Base-by-base conservation (phyloP, 441 rosid genomes). In the Pelargonium cotyledonis region DNA sequence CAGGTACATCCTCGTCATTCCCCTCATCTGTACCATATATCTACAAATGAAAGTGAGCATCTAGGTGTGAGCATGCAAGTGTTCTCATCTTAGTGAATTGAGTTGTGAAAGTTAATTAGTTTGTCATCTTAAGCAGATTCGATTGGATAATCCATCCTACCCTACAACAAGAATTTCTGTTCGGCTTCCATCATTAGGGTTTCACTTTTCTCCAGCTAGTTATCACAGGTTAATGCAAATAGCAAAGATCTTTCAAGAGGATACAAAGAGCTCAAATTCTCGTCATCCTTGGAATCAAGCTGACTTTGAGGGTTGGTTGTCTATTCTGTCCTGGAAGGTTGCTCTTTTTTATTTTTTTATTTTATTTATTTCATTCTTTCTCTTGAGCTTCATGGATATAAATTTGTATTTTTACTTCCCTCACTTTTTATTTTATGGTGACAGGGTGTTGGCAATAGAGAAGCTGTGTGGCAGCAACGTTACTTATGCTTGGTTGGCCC, bases 171-270 rank as follows among this genome's bases (percentile, higher is more conserved):
- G 98, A 76, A 79, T 95, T 73, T 85, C 98, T 77, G 80, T 87
- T 71, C 90, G 86, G 76, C 76, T 95, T 79, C 99, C 99, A 2
- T 90, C 98, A 31, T 71, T 95, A 81, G 86, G 95, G 69, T 90
- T 95, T 80, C 94, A 95, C 83, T 90, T 95, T 81, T 95, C 99
- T 76, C 99, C 99, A 41, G 96, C 98, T 68, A 89, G 99, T 60
- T 95, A 95, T 83, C 99, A 95, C 79, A 84, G 99, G 77, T 79
- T 95, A 83, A 95, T 95, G 98, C 94, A 84, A 83, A 89, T 95
- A 66, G 80, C 75, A 61, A 87, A 90, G 83, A 84, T 90, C 55
- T 90, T 95, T 79, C 89, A 84, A 73, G 80, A 71, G 41, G 89
- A 85, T 73, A 77, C 68, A 77, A 86, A 87, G 69, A 76, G 72